Evolutionary conservation across 2,329 filamentous ascomycete species (phyloP), one percentile per base, ranked within the genome.

Genomic region (Trichocomaceae sp.): DNA sequence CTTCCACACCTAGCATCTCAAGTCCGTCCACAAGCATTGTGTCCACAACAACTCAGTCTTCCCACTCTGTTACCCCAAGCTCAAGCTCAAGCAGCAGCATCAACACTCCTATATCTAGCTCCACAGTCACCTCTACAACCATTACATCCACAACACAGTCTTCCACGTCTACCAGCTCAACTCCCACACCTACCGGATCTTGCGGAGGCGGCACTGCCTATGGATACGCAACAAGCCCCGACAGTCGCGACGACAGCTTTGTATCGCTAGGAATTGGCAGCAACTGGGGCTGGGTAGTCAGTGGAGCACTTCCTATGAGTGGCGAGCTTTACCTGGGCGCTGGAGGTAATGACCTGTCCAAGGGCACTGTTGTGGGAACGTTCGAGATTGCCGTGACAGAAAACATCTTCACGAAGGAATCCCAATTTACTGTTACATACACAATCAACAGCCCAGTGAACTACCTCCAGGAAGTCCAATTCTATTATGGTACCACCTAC

Each of bases 241-340:
- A 81, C 70, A 50, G 66, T 48, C 88, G 82, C 78, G 86, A 81
- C 70, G 86, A 91, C 68, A 88, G 87, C 66, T 92, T 50, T 19
- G n/a, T 6, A 5, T 29, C 33, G 10, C 33, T 50, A 15, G 9
- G 4, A 9, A 50, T 50, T 26, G 33, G 20, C 17, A 20, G 22
- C 17, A 50, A 50, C 33, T 50, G 47, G 47, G 47, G 47, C 20
- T 50, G 47, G 47, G 33, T 50, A 1, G 19, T 50, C 47, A 26
- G 5, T 7, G 47, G 47, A 39, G 6, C 31, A 17, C 33, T 41
- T 5, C 47, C 47, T 20, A 23, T 50, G 12, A 50, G 20, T 22
- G 47, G 47, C 13, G 39, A 37, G 7, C 47, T 50, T n/a, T 50
- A 50, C 17, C 15, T 50, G 15, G 47, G 47, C 26, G 47, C 47